Conservation (phyloP, 345 rosid species). For the Eucalyptus polyanthemos region DNA sequence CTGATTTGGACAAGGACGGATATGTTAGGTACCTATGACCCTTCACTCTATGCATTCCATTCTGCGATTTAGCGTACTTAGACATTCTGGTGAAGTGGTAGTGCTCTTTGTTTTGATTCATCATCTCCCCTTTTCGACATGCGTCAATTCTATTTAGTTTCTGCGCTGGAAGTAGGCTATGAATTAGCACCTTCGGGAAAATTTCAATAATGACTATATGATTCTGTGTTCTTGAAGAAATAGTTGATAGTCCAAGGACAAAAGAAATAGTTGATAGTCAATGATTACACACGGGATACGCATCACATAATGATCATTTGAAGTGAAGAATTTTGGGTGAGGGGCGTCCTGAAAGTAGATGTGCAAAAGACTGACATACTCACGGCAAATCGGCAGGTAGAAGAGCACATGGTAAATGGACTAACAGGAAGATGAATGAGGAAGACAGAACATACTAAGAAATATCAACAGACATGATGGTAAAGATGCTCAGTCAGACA, state of each 20-base stretch:
- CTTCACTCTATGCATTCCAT: neutral
- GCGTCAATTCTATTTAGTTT: neutral
- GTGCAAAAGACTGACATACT: neutral
- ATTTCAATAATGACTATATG: neutral
- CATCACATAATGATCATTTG: neutral
- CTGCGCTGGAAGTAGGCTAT: neutral
- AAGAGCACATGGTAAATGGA: neutral
- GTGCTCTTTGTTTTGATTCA: neutral
- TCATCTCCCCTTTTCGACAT: neutral
- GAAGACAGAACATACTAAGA: neutral
- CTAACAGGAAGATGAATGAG: neutral
- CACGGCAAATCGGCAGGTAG: neutral
- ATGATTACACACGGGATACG: neutral
- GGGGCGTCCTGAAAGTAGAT: neutral
- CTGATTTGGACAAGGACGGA: conserved; percentile 60
- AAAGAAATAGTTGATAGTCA: neutral
- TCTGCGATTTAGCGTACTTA: neutral
- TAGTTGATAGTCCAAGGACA: neutral
- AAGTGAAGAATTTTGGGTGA: neutral
- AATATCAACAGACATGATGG: neutral
- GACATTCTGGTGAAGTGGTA: neutral
- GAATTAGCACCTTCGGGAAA: neutral
- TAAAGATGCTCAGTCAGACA: neutral
- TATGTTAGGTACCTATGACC: conserved; percentile 36
- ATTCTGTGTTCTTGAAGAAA: neutral